phyloP scores from a whole-genome alignment of 225 moss, liverwort and hornwort genomes.

The Anthoceros angustus region DNA sequence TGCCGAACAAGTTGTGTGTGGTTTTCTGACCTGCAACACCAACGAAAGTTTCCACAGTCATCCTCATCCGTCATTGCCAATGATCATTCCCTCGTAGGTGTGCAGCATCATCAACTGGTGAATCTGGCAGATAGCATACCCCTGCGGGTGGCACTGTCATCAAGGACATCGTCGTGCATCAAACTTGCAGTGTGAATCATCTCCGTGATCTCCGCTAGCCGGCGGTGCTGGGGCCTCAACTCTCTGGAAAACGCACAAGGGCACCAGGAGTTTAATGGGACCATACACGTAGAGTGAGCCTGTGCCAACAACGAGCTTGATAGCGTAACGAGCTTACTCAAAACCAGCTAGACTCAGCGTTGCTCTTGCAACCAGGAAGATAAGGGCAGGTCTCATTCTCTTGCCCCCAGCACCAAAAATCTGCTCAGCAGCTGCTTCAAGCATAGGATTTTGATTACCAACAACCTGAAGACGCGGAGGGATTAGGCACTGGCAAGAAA shows the following conservation, averaged over 20 bases:
- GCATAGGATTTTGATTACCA: conserved; percentile 72
- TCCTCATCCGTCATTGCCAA: background rate
- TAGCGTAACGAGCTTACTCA: conserved; percentile 25
- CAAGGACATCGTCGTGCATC: conserved; percentile 90
- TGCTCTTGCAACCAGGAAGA: conserved; percentile 81
- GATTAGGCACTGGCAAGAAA: background rate
- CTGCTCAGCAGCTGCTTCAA: conserved; percentile 87
- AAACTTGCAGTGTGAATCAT: conserved; percentile 99
- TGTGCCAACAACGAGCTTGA: background rate
- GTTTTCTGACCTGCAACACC: conserved; percentile 66
- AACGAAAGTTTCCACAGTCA: background rate
- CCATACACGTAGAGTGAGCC: background rate
- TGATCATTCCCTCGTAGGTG: background rate
- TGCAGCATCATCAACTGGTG: background rate
- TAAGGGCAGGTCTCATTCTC: conserved; percentile 82
- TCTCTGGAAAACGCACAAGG: conserved; percentile 25
- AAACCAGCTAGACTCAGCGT: conserved; percentile 68
- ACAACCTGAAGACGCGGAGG: conserved; percentile 46
- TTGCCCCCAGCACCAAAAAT: conserved; percentile 96
- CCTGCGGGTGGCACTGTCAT: conserved; percentile 81
- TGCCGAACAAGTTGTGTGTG: conserved; percentile 71
- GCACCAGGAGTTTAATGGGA: background rate
- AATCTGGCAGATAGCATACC: conserved; percentile 20
- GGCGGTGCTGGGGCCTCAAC: conserved; percentile 73
- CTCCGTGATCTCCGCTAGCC: conserved; percentile 87